A percentile compares a stretch with the other conserved stretches of the same genome.
Conservation (phyloP, 1,284 basidiomycete species). For the Pisolithus thermaeus region DNA sequence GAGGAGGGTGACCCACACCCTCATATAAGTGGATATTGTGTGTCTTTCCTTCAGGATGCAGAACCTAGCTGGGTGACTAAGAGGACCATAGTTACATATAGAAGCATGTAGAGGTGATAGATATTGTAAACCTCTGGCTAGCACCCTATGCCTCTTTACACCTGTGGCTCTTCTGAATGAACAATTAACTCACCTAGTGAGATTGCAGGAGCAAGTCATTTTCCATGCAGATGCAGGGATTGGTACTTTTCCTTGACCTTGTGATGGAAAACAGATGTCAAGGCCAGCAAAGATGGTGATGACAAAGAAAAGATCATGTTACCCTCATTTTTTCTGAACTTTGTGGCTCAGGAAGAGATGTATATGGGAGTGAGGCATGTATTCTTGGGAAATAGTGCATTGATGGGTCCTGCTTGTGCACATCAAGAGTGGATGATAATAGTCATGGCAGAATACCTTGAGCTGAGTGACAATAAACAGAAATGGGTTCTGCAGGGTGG, state of each 20-base stretch:
- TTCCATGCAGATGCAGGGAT: constrained; percentile 67
- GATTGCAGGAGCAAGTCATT: constrained; percentile 32
- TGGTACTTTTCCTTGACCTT: constrained; percentile 46
- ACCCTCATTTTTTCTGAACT: constrained; percentile 55
- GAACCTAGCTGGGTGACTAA: too few species aligned
- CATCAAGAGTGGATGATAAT: too few species aligned
- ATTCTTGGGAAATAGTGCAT: constrained; percentile 75
- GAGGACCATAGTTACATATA: too few species aligned
- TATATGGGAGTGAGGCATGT: constrained; percentile 89
- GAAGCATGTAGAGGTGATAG: too few species aligned
- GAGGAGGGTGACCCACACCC: too few species aligned
- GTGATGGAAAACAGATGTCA: constrained; percentile 41
- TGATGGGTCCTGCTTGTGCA: constrained; percentile 47
- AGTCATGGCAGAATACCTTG: constrained; percentile 62
- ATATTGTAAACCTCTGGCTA: too few species aligned
- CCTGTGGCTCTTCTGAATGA: too few species aligned
- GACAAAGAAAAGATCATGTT: constrained; percentile 19
- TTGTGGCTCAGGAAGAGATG: constrained; percentile 81
- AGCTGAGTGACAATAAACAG: constrained; percentile 53
- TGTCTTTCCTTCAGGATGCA: too few species aligned
- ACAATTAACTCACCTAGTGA: too few species aligned
- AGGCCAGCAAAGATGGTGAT: not conserved
- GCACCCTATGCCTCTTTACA: too few species aligned
- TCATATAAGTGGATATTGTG: too few species aligned
- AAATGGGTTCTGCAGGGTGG: constrained; percentile 50